These are phyloP conservation scores for Westerdykella ornata DNA, from an alignment of 2,329 filamentous ascomycete genomes.

Conservation along the genomic window DNA sequence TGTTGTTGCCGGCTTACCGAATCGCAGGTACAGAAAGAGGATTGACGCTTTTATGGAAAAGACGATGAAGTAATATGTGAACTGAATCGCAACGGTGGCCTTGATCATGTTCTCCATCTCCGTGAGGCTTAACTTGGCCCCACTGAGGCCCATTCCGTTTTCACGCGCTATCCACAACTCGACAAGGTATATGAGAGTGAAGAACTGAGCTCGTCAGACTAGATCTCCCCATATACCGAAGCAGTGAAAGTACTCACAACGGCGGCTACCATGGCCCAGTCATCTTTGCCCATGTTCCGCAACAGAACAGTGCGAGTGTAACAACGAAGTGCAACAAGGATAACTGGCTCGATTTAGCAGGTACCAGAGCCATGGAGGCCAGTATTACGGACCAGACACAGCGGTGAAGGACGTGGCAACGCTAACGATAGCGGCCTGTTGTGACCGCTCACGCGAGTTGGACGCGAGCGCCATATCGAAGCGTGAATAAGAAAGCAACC, in stretches of 20 bases:
- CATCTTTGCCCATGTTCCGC: slow-evolving; percentile 24
- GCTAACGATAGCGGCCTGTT: slow-evolving; percentile 16
- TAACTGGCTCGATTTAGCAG: slow-evolving; percentile 13
- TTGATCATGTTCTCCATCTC: slow-evolving; percentile 19
- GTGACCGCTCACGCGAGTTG: slow-evolving; percentile 4
- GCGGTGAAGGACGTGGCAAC: slow-evolving; percentile 18
- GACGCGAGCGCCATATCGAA: neutral
- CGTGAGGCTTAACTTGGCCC: slow-evolving; percentile 7
- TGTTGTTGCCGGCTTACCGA: slow-evolving; percentile 17
- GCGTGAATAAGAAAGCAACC: neutral
- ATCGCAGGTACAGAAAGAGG: slow-evolving; percentile 30
- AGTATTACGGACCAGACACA: slow-evolving; percentile 14
- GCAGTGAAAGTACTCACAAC: slow-evolving; percentile 14
- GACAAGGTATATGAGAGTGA: slow-evolving; percentile 23
- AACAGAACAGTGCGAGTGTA: slow-evolving; percentile 18
- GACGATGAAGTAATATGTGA: slow-evolving; percentile 27
- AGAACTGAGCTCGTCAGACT: slow-evolving; percentile 16
- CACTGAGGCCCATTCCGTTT: slow-evolving; percentile 24
- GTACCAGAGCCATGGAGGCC: neutral
- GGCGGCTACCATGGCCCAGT: slow-evolving; percentile 23
- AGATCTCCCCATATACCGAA: neutral
- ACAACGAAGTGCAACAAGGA: slow-evolving; percentile 20
- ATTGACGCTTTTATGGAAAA: slow-evolving; percentile 32
- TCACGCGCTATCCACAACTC: slow-evolving; percentile 14
- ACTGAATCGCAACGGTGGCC: slow-evolving; percentile 24